Evolutionary conservation across 441 rosid species (phyloP), one percentile per base, ranked within the genome.

Genomic region (Euphorbia schlechtendalii): DNA sequence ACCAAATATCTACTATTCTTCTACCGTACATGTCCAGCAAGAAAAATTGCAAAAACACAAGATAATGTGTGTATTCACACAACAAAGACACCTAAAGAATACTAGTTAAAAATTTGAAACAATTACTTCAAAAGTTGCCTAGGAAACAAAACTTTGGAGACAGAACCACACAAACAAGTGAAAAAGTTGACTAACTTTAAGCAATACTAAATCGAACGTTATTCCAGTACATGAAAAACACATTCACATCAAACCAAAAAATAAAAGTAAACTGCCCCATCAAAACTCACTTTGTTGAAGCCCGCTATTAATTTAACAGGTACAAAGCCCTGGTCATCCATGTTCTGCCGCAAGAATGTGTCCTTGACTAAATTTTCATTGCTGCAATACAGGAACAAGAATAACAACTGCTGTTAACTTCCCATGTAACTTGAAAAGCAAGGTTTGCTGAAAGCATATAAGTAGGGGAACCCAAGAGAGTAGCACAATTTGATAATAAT

Each of bases 321-420:
- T 70, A 80, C 94, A 95, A 91, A 93, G 67, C 98, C 98, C 61
- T 84, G 86, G 9, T 82, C 92, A 86, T 94, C 94, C 99, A 94
- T 94, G 70, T 76, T 81, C 71, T 71, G 80, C 71, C 97, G 86
- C 86, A 94, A 82, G 82, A 66, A 94, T 67, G 71, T 75, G 76
- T 94, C 99, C 72, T 69, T 82, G 65, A 86, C 70, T 75, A 94
- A 81, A 81, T 94, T 94, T 48, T 82, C 94, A 43, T 82, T 76
- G 81, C 99, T 94, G 92, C 81, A 84, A 66, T 22, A 76, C 72
- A 74, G 15, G 43, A 73, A 43, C 63, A 74, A 27, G 1, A 72
- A 64, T 49, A 41, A 22, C 28, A 68, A 77, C 65, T 52, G 69
- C 68, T 75, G 77, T 72, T 76, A 71, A 65, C 63, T 54, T 71